Percentiles rank a stretch among this genome's conserved stretches.
Conservation (phyloP, 2,329 filamentous ascomycete species). For the Cladophialophora yegresii region DNA sequence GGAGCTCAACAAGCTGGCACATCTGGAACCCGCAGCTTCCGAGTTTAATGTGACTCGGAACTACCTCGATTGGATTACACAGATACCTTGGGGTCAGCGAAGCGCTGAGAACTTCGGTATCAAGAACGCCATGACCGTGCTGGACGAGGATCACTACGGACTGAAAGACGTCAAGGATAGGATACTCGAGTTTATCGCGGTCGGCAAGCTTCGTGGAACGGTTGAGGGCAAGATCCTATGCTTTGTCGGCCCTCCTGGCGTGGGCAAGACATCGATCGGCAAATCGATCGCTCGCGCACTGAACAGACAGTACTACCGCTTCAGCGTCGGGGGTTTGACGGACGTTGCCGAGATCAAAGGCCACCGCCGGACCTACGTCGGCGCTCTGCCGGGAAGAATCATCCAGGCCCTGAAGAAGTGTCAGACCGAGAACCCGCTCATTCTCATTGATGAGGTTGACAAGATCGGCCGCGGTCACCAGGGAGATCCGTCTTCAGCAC, state of each 20-base stretch:
- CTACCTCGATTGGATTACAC: slow-evolving; percentile 97
- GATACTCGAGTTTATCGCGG: slow-evolving; percentile 96
- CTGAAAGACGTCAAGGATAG: slow-evolving; percentile 98
- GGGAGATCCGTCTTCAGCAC: slow-evolving; percentile 89
- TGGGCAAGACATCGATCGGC: slow-evolving; percentile 97
- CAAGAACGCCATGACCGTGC: slow-evolving; percentile 80
- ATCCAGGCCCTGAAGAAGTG: slow-evolving; percentile 99
- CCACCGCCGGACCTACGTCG: slow-evolving; percentile 92
- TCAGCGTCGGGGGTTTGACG: slow-evolving; percentile 93
- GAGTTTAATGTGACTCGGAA: slow-evolving; percentile 99
- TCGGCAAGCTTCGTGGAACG: slow-evolving; percentile 92
- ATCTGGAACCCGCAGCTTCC: slow-evolving; percentile 91
- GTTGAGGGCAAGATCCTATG: slow-evolving; percentile 98
- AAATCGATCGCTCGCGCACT: slow-evolving; percentile 95
- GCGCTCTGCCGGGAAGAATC: slow-evolving; percentile 90
- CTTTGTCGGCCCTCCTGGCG: slow-evolving; percentile 94
- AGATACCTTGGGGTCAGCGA: slow-evolving; percentile 94
- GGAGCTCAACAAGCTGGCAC: slow-evolving; percentile 93
- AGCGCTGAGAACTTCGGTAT: slow-evolving; percentile 97
- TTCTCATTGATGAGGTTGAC: slow-evolving; percentile 96
- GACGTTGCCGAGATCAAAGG: slow-evolving; percentile 99
- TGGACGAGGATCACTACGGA: slow-evolving; percentile 96
- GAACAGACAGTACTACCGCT: slow-evolving; percentile 95
- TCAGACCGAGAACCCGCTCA: slow-evolving; percentile 95
- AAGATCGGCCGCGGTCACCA: slow-evolving; percentile 97